Conservation (phyloP, 331 rosid genomes). For the Dryas integrifolia region DNA sequence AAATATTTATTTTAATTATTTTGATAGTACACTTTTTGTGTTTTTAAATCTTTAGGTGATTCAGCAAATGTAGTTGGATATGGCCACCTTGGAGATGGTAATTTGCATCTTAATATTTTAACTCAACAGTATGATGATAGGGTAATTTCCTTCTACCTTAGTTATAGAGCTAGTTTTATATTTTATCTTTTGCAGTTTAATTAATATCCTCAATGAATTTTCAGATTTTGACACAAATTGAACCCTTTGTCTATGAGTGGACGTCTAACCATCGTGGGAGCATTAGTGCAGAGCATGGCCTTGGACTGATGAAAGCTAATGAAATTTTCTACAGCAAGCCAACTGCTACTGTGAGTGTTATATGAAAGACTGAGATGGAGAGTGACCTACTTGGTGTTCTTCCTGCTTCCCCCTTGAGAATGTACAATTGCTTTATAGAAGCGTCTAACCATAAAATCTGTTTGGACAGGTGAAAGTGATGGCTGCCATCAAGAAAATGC, state of each 20-base stretch:
- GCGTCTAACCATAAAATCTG: constrained; percentile 16
- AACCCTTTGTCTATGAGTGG: constrained; percentile 97
- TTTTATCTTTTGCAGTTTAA: not conserved
- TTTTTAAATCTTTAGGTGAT: constrained; percentile 43
- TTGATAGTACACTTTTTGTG: not conserved
- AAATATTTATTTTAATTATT: not conserved
- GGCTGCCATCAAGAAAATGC: constrained; percentile 78
- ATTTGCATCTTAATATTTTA: constrained; percentile 88
- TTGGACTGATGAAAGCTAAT: constrained; percentile 91
- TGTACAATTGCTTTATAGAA: constrained; percentile 7
- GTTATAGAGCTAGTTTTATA: constrained; percentile 18
- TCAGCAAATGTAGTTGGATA: constrained; percentile 65
- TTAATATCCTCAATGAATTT: constrained; percentile 11
- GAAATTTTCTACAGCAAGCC: constrained; percentile 80
- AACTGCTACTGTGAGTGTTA: constrained; percentile 52
- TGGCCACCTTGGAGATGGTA: constrained; percentile 96
- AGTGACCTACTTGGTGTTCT: not conserved
- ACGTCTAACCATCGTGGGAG: constrained; percentile 80
- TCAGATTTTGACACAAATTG: constrained; percentile 76
- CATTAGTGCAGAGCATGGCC: constrained; percentile 91
- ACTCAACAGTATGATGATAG: constrained; percentile 63
- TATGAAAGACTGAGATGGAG: constrained; percentile 7
- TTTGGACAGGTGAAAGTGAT: constrained; percentile 70
- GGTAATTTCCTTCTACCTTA: constrained; percentile 40
- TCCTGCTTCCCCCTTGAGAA: not conserved